Evolutionary conservation across 495 filamentous ascomycete species (phyloP).

Genomic region (Amorphotheca resinae): DNA sequence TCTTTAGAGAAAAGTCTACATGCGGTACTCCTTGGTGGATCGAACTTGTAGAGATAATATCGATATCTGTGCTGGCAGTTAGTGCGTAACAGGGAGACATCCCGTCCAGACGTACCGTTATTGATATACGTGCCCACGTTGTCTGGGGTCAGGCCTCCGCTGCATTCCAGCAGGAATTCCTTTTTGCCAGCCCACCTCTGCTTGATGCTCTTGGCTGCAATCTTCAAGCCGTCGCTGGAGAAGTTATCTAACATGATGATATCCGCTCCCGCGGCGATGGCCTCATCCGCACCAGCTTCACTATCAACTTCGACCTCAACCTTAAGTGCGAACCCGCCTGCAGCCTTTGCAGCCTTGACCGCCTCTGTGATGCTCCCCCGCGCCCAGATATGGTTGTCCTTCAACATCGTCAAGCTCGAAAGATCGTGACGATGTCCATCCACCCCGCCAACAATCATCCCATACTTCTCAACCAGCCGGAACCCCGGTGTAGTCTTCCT

Average conservation of each 20-base stretch:
- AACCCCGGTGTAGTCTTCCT: constrained; percentile 96
- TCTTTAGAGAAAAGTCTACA: constrained; percentile 93
- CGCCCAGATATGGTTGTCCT: constrained; percentile 96
- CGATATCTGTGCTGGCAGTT: constrained; percentile 48
- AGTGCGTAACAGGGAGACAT: constrained; percentile 1
- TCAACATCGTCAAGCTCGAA: constrained; percentile 92
- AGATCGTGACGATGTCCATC: constrained; percentile 89
- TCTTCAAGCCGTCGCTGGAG: constrained; percentile 55
- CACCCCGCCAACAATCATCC: constrained; percentile 83
- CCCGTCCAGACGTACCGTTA: constrained; percentile 36
- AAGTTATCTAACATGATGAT: constrained; percentile 98
- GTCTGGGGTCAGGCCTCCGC: constrained; percentile 73
- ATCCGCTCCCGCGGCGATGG: constrained; percentile 82
- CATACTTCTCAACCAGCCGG: constrained; percentile 93
- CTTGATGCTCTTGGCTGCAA: constrained; percentile 60
- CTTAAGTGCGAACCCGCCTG: constrained; percentile 81
- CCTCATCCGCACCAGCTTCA: constrained; percentile 79
- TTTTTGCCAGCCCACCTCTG: constrained; percentile 56
- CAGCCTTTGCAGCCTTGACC: constrained; percentile 70
- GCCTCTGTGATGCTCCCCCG: constrained; percentile 68
- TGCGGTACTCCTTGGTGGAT: constrained; percentile 92
- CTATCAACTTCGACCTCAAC: constrained; percentile 90
- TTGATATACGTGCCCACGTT: constrained; percentile 75
- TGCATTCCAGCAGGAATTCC: constrained; percentile 75
- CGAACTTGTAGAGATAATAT: constrained; percentile 88